These are phyloP conservation scores for Wickerhamomyces ciferrii DNA, from an alignment of 805 yeast genomes.

Conservation along the genomic window DNA sequence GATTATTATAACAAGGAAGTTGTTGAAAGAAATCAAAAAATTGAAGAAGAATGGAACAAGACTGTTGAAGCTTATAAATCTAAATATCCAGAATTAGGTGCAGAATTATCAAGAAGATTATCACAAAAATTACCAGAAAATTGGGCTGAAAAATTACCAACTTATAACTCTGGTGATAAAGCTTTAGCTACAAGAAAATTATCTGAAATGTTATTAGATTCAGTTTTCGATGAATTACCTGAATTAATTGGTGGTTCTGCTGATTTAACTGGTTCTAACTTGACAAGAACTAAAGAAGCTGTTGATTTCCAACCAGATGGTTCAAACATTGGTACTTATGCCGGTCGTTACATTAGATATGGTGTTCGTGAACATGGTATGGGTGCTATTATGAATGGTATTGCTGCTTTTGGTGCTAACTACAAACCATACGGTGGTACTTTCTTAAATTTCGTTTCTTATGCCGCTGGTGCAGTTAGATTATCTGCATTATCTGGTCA, in stretches of 20 bases:
- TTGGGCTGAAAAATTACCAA: conserved; percentile 78
- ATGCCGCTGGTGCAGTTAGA: conserved; percentile 86
- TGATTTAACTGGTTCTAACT: conserved; percentile 94
- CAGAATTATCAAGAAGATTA: conserved; percentile 77
- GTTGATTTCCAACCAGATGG: conserved; percentile 90
- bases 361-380: conserved; percentile 99
- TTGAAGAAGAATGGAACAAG: conserved; percentile 72
- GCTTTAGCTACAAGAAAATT: conserved; percentile 93
- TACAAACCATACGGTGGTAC: conserved; percentile 94
- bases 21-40: conserved; percentile 56
- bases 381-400: conserved; percentile 99
- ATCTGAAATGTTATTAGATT: conserved; percentile 72
- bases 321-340: conserved; percentile 74
- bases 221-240: conserved; percentile 62
- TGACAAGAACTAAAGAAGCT: conserved; percentile 81
- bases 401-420: conserved; percentile 84
- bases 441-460: conserved; percentile 87
- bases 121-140: conserved; percentile 71
- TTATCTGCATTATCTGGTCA: conserved; percentile 78
- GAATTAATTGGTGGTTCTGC: conserved; percentile 98
- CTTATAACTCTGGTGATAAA: conserved; percentile 69
- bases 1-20: conserved; percentile 54
- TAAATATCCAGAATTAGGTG: conserved; percentile 74
- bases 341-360: conserved; percentile 92
- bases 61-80: conserved; percentile 54